These are phyloP conservation scores for Volvariella surrecta DNA, from an alignment of 1,284 basidiomycete species.

Conservation along the genomic window DNA sequence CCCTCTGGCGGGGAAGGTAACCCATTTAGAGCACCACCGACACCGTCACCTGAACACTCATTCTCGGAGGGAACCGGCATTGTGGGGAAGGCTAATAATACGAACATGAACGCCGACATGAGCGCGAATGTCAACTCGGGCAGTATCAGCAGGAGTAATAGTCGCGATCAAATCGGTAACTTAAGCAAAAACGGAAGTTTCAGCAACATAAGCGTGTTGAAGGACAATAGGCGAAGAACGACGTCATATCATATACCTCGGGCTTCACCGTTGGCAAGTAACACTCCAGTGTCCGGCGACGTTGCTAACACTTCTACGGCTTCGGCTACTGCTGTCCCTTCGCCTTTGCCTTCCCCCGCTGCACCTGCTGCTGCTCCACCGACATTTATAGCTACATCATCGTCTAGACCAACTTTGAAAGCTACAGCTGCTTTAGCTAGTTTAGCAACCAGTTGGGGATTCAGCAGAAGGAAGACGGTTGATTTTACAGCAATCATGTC, in stretches of 20 bases:
- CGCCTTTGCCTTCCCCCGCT: too few relatives aligned
- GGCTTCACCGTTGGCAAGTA: conserved; percentile 35
- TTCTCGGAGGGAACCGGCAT: conserved; percentile 44
- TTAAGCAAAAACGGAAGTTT: too few relatives aligned
- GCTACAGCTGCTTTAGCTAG: conserved; percentile 47
- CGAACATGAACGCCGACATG: too few relatives aligned
- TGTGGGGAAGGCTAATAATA: too few relatives aligned
- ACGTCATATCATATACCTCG: conserved; percentile 46
- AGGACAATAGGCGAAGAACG: conserved; percentile 37
- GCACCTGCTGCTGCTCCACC: background rate
- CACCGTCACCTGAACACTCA: conserved; percentile 51
- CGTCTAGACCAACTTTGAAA: conserved; percentile 21
- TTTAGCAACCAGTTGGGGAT: conserved; percentile 62
- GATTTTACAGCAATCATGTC: too few relatives aligned
- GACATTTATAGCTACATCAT: conserved; percentile 18
- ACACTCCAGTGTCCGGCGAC: conserved; percentile 8
- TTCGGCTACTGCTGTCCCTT: too few relatives aligned
- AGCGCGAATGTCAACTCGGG: too few relatives aligned
- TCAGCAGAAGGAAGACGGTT: conserved; percentile 42
- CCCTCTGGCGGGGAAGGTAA: conserved; percentile 30
- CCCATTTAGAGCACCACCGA: conserved; percentile 28
- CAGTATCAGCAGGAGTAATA: too few relatives aligned
- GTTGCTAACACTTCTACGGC: background rate
- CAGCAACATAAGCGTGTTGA: conserved; percentile 23
- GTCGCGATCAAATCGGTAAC: too few relatives aligned